Conservation (phyloP, 2,329 filamentous ascomycete species). For the Huntiella omanensis region DNA sequence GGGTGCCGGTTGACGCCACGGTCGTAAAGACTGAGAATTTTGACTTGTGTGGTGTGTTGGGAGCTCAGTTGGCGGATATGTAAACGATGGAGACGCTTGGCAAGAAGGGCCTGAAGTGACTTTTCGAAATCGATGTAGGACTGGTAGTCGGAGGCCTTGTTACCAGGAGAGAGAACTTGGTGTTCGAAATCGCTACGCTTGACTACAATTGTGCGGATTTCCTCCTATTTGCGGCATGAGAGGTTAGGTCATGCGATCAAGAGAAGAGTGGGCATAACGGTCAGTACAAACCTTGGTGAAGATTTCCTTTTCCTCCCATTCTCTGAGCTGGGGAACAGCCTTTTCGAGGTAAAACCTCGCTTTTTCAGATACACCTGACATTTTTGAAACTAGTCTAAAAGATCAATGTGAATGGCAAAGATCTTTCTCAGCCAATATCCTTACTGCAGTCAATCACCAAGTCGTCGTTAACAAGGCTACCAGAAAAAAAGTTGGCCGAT, state of each 20-base stretch:
- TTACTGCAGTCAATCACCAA: slow-evolving; percentile 4
- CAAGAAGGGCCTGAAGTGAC: slow-evolving; percentile 54
- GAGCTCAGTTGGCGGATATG: slow-evolving; percentile 49
- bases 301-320: slow-evolving; percentile 80
- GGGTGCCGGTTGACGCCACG: slow-evolving; percentile 71
- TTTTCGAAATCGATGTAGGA: slow-evolving; percentile 61
- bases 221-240: slow-evolving; percentile 36
- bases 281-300: slow-evolving; percentile 48
- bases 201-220: slow-evolving; percentile 73
- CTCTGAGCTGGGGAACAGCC: slow-evolving; percentile 75
- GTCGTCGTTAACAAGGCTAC: slow-evolving; percentile 12
- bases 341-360: slow-evolving; percentile 90
- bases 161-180: slow-evolving; percentile 65
- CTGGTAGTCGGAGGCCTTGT: slow-evolving; percentile 59
- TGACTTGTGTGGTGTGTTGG: slow-evolving; percentile 55
- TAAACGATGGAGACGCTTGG: slow-evolving; percentile 66
- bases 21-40: slow-evolving; percentile 78
- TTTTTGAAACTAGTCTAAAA: slow-evolving; percentile 19
- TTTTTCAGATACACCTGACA: slow-evolving; percentile 80
- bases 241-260: slow-evolving; percentile 7
- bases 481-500: slow-evolving; percentile 9
- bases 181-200: slow-evolving; percentile 92
- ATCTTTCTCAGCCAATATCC: neutral
- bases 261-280: slow-evolving; percentile 4
- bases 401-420: neutral